Percentiles rank a stretch among this genome's conserved stretches.
Conservation (phyloP, 257 asterid genomes). For the Anisodus acutangulus region DNA sequence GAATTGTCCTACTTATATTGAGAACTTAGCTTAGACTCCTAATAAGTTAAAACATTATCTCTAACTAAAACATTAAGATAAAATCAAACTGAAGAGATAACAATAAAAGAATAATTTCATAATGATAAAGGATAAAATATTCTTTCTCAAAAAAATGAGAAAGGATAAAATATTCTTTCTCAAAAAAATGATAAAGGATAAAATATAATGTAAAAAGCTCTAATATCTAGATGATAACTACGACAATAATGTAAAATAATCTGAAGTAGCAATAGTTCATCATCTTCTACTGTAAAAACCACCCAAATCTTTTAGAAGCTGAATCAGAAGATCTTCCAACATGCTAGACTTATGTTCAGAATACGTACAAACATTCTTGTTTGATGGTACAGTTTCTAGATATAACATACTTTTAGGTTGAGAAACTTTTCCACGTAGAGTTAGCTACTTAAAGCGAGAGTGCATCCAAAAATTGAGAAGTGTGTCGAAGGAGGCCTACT, state of each 20-base stretch:
- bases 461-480: neutral
- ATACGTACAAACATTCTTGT: neutral
- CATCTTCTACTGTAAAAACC: neutral
- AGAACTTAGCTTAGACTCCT: neutral
- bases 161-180: neutral
- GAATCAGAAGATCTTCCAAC: neutral
- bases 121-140: neutral
- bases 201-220: neutral
- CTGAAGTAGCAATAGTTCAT: neutral
- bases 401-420: neutral
- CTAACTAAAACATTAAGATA: neutral
- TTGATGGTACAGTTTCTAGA: neutral
- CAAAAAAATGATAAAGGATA: neutral
- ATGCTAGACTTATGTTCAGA: neutral
- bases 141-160: neutral
- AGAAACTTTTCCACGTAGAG: neutral
- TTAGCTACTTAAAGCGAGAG: neutral
- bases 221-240: neutral
- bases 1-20: neutral
- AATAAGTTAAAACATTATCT: neutral
- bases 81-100: neutral
- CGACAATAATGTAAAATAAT: neutral
- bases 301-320: neutral
- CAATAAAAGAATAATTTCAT: neutral
- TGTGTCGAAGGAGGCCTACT: neutral